Conservation (phyloP, 2,329 filamentous ascomycete genomes). For the Hypoxylon sp. region DNA sequence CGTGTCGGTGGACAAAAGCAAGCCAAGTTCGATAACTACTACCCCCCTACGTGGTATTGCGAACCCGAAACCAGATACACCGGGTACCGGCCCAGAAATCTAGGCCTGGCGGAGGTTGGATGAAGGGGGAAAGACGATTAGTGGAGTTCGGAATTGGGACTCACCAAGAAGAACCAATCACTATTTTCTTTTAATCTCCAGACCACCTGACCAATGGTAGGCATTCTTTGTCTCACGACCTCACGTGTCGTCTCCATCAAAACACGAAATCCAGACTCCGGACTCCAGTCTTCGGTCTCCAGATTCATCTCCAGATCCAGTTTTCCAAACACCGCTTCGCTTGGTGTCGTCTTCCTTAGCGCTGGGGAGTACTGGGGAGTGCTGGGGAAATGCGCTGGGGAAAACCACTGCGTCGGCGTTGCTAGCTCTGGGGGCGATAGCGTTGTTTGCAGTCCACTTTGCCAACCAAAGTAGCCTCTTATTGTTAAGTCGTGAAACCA, state of each 20-base stretch:
- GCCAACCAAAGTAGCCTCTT: slow-evolving; percentile 11
- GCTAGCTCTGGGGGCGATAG: slow-evolving; percentile 18
- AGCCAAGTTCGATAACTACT: slow-evolving; percentile 30
- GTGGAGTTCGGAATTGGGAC: slow-evolving; percentile 15
- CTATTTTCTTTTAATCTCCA: slow-evolving; percentile 17
- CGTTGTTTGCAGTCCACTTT: slow-evolving; percentile 22
- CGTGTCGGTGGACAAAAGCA: slow-evolving; percentile 34
- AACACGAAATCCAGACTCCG: slow-evolving; percentile 13
- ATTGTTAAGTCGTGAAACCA: slow-evolving; percentile 10
- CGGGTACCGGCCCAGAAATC: slow-evolving; percentile 19
- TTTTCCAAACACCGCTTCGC: slow-evolving; percentile 16
- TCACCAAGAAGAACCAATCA: slow-evolving; percentile 30
- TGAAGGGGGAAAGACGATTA: slow-evolving; percentile 18
- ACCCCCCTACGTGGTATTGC: slow-evolving; percentile 26
- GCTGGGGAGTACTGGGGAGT: not conserved
- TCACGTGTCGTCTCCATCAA: slow-evolving; percentile 33
- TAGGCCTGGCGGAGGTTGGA: slow-evolving; percentile 19
- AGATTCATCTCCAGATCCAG: slow-evolving; percentile 8
- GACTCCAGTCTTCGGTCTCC: slow-evolving; percentile 5
- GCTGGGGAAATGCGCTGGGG: slow-evolving; percentile 22
- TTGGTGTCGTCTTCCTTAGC: not conserved
- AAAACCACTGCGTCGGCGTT: slow-evolving; percentile 22
- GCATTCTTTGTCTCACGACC: slow-evolving; percentile 6
- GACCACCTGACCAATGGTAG: slow-evolving; percentile 20
- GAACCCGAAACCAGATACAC: slow-evolving; percentile 17